Evolutionary conservation across 1,139 yeast species (phyloP).

Genomic region (Candida tropicalis): DNA sequence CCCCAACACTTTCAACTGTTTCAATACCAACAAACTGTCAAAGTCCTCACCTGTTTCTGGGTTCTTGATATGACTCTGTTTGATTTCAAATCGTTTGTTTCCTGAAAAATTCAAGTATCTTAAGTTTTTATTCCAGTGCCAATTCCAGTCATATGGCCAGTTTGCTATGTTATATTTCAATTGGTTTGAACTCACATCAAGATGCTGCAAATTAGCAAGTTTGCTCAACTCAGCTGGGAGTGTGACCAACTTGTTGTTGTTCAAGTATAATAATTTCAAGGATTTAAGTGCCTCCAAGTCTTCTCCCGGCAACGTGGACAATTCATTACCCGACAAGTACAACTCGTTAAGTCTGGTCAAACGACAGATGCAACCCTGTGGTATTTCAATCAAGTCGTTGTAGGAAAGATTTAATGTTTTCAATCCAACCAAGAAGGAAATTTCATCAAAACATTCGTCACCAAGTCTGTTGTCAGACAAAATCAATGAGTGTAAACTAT

Average conservation of each 20-base stretch:
- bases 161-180: slow-evolving; percentile 90
- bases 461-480: slow-evolving; percentile 83
- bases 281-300: slow-evolving; percentile 66
- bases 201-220: slow-evolving; percentile 60
- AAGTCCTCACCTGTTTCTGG: slow-evolving; percentile 55
- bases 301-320: slow-evolving; percentile 82
- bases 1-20: slow-evolving; percentile 74
- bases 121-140: slow-evolving; percentile 83
- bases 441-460: slow-evolving; percentile 74
- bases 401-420: slow-evolving; percentile 75
- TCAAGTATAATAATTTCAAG: slow-evolving; percentile 66
- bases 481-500: slow-evolving; percentile 58
- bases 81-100: slow-evolving; percentile 86
- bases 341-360: slow-evolving; percentile 62
- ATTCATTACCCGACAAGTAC: slow-evolving; percentile 82
- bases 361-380: slow-evolving; percentile 66
- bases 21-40: slow-evolving; percentile 77
- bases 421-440: slow-evolving; percentile 62
- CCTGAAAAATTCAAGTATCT: slow-evolving; percentile 88
- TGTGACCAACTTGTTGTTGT: slow-evolving; percentile 83
- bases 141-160: slow-evolving; percentile 97
- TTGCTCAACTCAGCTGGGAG: slow-evolving; percentile 88
- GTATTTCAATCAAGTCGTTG: slow-evolving; percentile 82
- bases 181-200: slow-evolving; percentile 92
- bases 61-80: slow-evolving; percentile 55